Conservation (phyloP, 148 eudicot species). For the Mesembryanthemum crystallinum region DNA sequence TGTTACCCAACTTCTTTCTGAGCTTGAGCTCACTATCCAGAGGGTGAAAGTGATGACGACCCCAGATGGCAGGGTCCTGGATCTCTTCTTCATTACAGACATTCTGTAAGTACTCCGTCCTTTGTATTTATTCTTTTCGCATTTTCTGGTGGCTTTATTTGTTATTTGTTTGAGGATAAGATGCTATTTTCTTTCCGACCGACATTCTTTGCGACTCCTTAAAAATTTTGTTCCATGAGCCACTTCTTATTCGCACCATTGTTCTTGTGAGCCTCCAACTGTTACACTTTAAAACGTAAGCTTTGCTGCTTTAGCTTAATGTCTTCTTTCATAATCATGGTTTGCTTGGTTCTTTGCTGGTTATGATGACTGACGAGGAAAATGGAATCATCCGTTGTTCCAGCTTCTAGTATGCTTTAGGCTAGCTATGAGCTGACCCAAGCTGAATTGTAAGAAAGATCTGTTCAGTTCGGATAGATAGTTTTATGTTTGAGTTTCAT, state of each 20-base stretch:
- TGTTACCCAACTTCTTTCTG: conserved; percentile 71
- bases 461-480: too few relatives aligned
- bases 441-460: too few relatives aligned
- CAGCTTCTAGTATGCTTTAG: too few relatives aligned
- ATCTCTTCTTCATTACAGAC: conserved; percentile 75
- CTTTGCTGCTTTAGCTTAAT: background rate
- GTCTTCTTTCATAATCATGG: background rate
- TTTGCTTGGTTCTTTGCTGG: background rate
- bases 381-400: too few relatives aligned
- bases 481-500: too few relatives aligned
- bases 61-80: conserved; percentile 73
- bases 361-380: too few relatives aligned
- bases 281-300: background rate
- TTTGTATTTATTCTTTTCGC: background rate
- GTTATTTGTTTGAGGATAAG: background rate
- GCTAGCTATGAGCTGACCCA: too few relatives aligned
- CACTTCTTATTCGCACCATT: background rate
- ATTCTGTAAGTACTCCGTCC: conserved; percentile 49
- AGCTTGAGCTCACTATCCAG: conserved; percentile 69
- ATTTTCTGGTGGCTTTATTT: background rate
- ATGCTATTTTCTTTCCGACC: background rate
- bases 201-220: background rate
- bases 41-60: conserved; percentile 81
- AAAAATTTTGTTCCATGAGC: background rate
- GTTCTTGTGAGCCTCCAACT: background rate